Evolutionary conservation across 352 stramenopile genomes (phyloP).

Genomic region (Lagenidium giganteum): DNA sequence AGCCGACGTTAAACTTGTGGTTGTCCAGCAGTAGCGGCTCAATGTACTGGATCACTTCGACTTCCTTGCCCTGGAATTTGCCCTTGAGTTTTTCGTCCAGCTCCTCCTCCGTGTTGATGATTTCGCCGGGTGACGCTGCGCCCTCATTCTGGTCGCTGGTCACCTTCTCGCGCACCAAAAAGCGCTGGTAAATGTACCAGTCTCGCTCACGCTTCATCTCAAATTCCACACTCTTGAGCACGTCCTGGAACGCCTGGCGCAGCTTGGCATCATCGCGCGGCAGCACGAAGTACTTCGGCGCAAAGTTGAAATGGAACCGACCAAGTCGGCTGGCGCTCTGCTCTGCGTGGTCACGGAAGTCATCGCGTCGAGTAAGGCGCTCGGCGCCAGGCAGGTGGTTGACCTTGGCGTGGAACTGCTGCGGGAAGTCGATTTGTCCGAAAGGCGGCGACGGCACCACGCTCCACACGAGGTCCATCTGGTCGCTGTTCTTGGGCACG

Average conservation of each 20-base stretch:
- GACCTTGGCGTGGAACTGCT: slow-evolving; percentile 43
- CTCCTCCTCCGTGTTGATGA: slow-evolving; percentile 47
- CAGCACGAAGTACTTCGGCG: slow-evolving; percentile 53
- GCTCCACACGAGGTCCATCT: slow-evolving; percentile 76
- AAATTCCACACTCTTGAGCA: slow-evolving; percentile 44
- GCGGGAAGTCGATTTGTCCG: slow-evolving; percentile 30
- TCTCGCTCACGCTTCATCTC: slow-evolving; percentile 48
- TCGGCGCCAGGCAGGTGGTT: slow-evolving; percentile 66
- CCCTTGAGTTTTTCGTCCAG: slow-evolving; percentile 33
- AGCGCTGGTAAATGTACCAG: slow-evolving; percentile 51
- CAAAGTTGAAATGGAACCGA: slow-evolving; percentile 70
- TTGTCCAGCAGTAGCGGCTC: slow-evolving; percentile 83
- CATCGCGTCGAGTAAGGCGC: slow-evolving; percentile 34
- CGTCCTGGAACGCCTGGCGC: slow-evolving; percentile 31
- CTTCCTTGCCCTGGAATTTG: slow-evolving; percentile 39
- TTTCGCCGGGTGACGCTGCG: slow-evolving; percentile 9
- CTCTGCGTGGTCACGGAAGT: slow-evolving; percentile 39
- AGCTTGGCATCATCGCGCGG: slow-evolving; percentile 49
- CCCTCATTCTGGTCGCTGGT: slow-evolving; percentile 28
- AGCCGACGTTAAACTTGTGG: slow-evolving; percentile 85
- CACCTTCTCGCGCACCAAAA: slow-evolving; percentile 48
- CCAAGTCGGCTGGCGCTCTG: slow-evolving; percentile 37
- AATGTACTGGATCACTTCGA: slow-evolving; percentile 73
- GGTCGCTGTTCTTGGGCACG: slow-evolving; percentile 27
- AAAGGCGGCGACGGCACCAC: slow-evolving; percentile 19